Evolutionary conservation across 768 basidiomycete genomes (phyloP).

Genomic region (Agrocybe chaxingu): DNA sequence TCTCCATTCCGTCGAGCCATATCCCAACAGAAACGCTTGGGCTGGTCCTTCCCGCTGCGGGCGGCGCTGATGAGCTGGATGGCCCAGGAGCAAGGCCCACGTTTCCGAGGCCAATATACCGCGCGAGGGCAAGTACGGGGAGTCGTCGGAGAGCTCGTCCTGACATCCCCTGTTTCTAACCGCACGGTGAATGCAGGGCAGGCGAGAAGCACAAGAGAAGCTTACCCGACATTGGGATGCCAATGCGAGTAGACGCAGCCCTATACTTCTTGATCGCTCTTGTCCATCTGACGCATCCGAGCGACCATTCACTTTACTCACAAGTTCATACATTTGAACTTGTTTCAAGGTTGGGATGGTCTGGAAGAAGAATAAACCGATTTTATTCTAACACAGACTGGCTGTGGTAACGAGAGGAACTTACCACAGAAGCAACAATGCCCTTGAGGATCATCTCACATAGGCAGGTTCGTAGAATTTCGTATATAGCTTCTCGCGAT

Average conservation of each 20-base stretch:
- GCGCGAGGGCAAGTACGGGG: conserved; percentile 91
- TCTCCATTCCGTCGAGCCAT: conserved; percentile 88
- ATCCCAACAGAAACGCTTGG: conserved; percentile 45
- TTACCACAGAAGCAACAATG: conserved; percentile 62
- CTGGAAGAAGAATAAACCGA: conserved; percentile 30
- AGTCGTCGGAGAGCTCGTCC: conserved; percentile 88
- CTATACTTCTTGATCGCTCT: conserved; percentile 50
- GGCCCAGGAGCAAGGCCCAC: conserved; percentile 10
- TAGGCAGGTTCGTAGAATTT: conserved; percentile 83
- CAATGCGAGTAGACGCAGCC: conserved; percentile 60
- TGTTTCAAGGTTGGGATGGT: conserved; percentile 59
- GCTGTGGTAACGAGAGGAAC: conserved; percentile 21
- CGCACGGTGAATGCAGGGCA: not conserved
- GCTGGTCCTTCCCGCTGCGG: conserved; percentile 12
- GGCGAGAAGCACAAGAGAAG: conserved; percentile 1
- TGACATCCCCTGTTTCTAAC: conserved; percentile 78
- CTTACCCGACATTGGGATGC: conserved; percentile 78
- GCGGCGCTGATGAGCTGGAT: not conserved
- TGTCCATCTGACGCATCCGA: conserved; percentile 29
- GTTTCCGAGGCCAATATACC: conserved; percentile 65
- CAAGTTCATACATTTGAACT: conserved; percentile 54
- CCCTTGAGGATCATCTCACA: conserved; percentile 74
- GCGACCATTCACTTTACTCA: conserved; percentile 24
- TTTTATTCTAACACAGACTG: not conserved
- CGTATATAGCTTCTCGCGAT: conserved; percentile 87